Evolutionary conservation across 2,329 filamentous ascomycete species (phyloP).

Genomic region (Fusarium sp.): DNA sequence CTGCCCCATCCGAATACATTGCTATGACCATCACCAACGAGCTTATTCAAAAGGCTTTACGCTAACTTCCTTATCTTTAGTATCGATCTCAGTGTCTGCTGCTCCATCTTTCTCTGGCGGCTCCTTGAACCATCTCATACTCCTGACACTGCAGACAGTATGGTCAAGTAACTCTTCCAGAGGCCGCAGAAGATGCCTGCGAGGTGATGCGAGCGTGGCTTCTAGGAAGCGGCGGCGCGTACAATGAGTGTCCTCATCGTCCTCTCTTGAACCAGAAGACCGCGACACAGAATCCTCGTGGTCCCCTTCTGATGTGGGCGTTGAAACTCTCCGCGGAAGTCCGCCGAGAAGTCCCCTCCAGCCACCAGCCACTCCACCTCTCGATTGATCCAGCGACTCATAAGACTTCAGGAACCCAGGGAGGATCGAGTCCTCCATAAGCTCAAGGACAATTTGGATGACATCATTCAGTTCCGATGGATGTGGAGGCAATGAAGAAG

Average conservation of each 20-base stretch:
- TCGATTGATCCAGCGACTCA: background rate
- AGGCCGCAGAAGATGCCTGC: background rate
- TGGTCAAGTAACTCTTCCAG: background rate
- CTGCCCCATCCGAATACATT: background rate
- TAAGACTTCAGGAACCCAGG: background rate
- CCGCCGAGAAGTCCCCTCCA: background rate
- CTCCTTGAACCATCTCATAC: background rate
- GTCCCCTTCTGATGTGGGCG: background rate
- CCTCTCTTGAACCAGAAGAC: background rate
- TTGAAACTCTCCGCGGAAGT: background rate
- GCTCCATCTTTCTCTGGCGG: background rate
- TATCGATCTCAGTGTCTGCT: background rate
- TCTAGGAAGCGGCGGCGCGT: background rate
- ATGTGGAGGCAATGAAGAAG: background rate
- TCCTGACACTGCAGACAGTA: background rate
- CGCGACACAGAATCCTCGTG: background rate
- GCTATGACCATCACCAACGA: background rate
- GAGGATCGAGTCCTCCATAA: background rate
- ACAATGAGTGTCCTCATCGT: background rate
- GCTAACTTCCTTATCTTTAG: background rate
- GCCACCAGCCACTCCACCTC: background rate
- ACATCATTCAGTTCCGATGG: background rate
- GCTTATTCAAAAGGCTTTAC: background rate
- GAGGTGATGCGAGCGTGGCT: background rate
- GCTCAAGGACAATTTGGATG: background rate